Conservation (phyloP, 345 rosid species). For the Hibiscus tridactylites region DNA sequence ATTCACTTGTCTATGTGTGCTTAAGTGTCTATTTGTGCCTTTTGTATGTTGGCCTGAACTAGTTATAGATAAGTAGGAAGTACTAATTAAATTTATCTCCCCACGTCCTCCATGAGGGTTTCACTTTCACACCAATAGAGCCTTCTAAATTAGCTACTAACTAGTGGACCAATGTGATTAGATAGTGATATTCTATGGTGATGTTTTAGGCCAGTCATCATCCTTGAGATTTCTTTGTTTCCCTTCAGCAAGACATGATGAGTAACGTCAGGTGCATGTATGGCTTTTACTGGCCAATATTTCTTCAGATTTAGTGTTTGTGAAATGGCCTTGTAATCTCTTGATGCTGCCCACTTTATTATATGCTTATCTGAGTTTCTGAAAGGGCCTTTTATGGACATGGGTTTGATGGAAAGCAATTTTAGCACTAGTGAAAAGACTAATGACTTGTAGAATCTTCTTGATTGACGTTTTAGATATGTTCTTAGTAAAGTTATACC, state of each 20-base stretch:
- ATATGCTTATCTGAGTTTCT: background rate
- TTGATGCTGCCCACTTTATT: slow-evolving; percentile 6
- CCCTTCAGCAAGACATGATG: slow-evolving; percentile 15
- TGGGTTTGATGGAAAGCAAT: background rate
- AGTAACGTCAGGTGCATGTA: background rate
- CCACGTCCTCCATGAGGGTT: background rate
- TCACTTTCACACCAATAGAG: background rate
- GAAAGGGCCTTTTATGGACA: slow-evolving; percentile 2
- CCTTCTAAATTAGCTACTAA: background rate
- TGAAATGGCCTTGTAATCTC: slow-evolving; percentile 11
- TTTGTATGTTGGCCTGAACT: background rate
- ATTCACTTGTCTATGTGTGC: background rate
- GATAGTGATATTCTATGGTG: background rate
- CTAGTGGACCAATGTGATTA: background rate
- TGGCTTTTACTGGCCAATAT: slow-evolving; percentile 9
- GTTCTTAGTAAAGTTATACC: background rate
- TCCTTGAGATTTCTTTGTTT: slow-evolving; percentile 14
- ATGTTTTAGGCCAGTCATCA: slow-evolving; percentile 8
- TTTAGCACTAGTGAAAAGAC: slow-evolving; percentile 3
- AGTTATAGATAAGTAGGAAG: background rate
- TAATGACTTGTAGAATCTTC: slow-evolving; percentile 7
- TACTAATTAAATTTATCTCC: background rate
- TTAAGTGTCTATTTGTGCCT: background rate
- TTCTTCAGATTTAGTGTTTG: slow-evolving; percentile 7
- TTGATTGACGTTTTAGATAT: slow-evolving; percentile 5